Evolutionary conservation across 768 basidiomycete species (phyloP), one percentile per base, ranked within the genome.

Genomic region (Lactarius quietus): DNA sequence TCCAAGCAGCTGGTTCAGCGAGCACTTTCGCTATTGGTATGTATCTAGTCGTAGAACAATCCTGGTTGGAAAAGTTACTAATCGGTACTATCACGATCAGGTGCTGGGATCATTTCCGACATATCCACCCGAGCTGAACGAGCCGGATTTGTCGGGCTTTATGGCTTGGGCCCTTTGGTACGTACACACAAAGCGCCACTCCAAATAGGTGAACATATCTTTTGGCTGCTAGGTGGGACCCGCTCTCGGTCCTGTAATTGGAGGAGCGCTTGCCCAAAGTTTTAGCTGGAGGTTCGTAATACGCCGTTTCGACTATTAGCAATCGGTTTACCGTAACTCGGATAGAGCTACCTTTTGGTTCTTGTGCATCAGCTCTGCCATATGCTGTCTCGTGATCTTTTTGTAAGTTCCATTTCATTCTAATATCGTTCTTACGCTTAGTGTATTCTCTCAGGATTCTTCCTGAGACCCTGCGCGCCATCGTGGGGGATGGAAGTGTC

Each of bases 1-100:
- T 93, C 3, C 92, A 94, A 78, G 86, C 89, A 2, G 81, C 86
- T 3, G 92, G 92, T 1, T 90, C 87, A 3, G 89, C 91, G 0
- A 90, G 90, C 63, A 90, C 89, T 0, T 80, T 92, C 66, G 90
- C 90, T 0, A 78, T 93, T 28, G 89, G 90, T 83, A 72, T 51
- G 73, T 71, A 38, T 23, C 31, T 4, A 29, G 45, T 33, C 0
- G 14, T 51, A 35, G 23, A n/a, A 5, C 12, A 20, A 17, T 28
- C 14, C 33, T n/a, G 17, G 6, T 43, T 15, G 8, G 39, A 33
- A 18, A 8, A 18, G 5, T 64, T 52, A 6, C 38, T 35, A 43
- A 4, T 45, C 23, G 26, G 23, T 26, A 15, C 23, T 15, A 26
- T 51, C 23, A 12, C 45, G 41, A 59, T 31, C 43, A 85, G 87